These are phyloP conservation scores for Lactarius tabidus DNA, from an alignment of 768 basidiomycete genomes.

Conservation along the genomic window DNA sequence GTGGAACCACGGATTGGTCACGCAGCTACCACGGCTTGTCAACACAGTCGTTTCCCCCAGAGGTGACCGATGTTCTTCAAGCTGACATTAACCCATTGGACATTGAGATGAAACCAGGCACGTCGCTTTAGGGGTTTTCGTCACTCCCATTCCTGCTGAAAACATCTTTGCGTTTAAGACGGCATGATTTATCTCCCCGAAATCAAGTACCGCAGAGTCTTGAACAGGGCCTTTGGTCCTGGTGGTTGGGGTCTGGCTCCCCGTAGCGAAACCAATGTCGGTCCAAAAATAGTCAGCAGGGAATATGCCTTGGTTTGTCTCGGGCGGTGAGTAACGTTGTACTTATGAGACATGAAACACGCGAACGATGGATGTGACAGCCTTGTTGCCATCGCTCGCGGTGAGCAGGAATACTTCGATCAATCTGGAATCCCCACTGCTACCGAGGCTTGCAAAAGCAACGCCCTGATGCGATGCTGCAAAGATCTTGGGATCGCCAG, in stretches of 20 bases:
- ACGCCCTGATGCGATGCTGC: constrained; percentile 95
- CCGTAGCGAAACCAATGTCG: constrained; percentile 85
- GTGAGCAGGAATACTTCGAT: constrained; percentile 97
- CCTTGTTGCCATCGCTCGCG: constrained; percentile 84
- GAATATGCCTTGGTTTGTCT: constrained; percentile 95
- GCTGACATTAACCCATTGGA: constrained; percentile 72
- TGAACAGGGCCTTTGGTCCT: constrained; percentile 93
- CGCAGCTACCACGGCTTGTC: constrained; percentile 82
- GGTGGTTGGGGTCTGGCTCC: constrained; percentile 98
- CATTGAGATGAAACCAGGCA: constrained; percentile 93
- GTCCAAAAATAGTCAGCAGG: constrained; percentile 80
- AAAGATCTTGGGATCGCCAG: constrained; percentile 96
- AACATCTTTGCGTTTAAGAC: constrained; percentile 44
- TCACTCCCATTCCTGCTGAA: constrained; percentile 5
- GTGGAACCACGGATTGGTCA: constrained; percentile 73
- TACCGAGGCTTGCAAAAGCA: constrained; percentile 92
- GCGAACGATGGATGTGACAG: constrained; percentile 38
- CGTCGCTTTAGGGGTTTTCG: constrained; percentile 27
- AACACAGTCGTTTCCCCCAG: constrained; percentile 68
- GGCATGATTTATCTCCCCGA: constrained; percentile 94
- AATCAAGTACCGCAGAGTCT: constrained; percentile 89
- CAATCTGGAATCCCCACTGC: constrained; percentile 88
- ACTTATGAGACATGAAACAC: not conserved
- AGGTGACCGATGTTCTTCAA: constrained; percentile 66
- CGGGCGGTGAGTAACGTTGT: constrained; percentile 60